Percentiles rank a stretch among this genome's conserved stretches.
Conservation (phyloP, 116 monocot genomes). For the Trichopus zeylanicus region DNA sequence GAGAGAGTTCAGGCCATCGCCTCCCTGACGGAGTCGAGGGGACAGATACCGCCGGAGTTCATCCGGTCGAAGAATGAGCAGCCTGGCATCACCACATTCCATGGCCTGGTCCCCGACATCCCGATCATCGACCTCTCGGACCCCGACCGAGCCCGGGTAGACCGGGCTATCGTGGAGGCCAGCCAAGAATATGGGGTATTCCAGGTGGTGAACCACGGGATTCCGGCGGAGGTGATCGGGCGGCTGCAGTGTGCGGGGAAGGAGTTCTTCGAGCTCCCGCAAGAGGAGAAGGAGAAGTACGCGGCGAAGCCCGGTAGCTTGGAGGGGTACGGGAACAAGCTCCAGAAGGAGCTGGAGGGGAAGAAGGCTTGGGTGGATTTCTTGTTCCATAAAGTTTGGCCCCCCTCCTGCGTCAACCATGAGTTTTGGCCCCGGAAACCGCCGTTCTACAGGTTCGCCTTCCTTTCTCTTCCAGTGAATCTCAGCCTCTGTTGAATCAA, state of each 20-base stretch:
- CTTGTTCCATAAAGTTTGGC: slow-evolving; percentile 49
- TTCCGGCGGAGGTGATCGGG: slow-evolving; percentile 31
- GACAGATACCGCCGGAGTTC: slow-evolving; percentile 43
- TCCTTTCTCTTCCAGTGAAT: not conserved
- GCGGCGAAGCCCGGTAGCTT: slow-evolving; percentile 27
- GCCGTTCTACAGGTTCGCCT: slow-evolving; percentile 32
- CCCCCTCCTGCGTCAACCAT: slow-evolving; percentile 15
- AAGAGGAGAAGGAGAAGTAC: slow-evolving; percentile 52
- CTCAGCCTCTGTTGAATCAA: no score
- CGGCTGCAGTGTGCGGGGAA: slow-evolving; percentile 49
- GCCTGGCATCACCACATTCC: slow-evolving; percentile 40
- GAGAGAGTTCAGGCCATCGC: slow-evolving; percentile 46
- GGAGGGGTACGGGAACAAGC: slow-evolving; percentile 56
- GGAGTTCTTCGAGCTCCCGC: slow-evolving; percentile 55
- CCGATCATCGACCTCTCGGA: slow-evolving; percentile 42
- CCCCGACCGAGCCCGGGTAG: not conserved
- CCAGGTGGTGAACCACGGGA: slow-evolving; percentile 21
- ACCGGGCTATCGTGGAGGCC: not conserved
- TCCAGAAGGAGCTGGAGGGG: slow-evolving; percentile 42
- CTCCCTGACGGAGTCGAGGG: slow-evolving; percentile 3
- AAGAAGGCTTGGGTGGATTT: slow-evolving; percentile 65
- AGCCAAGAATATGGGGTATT: slow-evolving; percentile 14
- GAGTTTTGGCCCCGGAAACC: slow-evolving; percentile 40
- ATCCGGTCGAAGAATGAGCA: slow-evolving; percentile 42
- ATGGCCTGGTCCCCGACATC: slow-evolving; percentile 31